phyloP scores from a whole-genome alignment of 179 eudicot species.

The Pouteria campechiana region DNA sequence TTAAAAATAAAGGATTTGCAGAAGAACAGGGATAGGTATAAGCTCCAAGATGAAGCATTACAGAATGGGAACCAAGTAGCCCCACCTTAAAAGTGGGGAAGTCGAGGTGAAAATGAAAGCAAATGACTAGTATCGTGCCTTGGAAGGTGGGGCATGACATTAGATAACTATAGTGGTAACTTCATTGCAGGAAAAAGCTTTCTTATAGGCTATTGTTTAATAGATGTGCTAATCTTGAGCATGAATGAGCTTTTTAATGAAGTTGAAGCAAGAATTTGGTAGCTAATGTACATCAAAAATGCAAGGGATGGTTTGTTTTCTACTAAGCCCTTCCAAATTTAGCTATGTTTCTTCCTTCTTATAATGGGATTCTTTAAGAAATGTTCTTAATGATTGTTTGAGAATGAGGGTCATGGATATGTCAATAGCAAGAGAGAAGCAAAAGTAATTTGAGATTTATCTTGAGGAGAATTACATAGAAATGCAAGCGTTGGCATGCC shows the following conservation, averaged over 20 bases:
- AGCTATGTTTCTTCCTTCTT: background rate
- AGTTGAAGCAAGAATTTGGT: constrained; percentile 83
- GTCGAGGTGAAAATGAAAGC: no score
- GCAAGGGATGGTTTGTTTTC: constrained; percentile 73
- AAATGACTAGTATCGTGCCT: no score
- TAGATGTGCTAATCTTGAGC: constrained; percentile 86
- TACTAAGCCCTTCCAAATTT: background rate
- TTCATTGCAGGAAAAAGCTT: constrained; percentile 65
- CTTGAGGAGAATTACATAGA: constrained; percentile 33
- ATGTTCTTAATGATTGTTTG: background rate
- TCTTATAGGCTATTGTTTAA: constrained; percentile 71
- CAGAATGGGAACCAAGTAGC: no score
- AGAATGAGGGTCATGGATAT: constrained; percentile 64
- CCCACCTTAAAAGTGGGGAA: no score
- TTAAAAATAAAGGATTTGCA: no score
- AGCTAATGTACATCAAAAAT: constrained; percentile 85
- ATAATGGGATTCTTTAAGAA: background rate
- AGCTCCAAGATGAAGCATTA: no score
- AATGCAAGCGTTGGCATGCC: constrained; percentile 78
- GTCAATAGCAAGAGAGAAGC: constrained; percentile 79
- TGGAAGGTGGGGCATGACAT: no score
- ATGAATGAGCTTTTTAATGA: constrained; percentile 67
- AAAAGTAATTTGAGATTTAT: constrained; percentile 61
- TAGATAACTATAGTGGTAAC: background rate
- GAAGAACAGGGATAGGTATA: no score